Base-by-base conservation (phyloP, 2,329 filamentous ascomycete genomes). In the Sporothrix brunneoviolacea region DNA sequence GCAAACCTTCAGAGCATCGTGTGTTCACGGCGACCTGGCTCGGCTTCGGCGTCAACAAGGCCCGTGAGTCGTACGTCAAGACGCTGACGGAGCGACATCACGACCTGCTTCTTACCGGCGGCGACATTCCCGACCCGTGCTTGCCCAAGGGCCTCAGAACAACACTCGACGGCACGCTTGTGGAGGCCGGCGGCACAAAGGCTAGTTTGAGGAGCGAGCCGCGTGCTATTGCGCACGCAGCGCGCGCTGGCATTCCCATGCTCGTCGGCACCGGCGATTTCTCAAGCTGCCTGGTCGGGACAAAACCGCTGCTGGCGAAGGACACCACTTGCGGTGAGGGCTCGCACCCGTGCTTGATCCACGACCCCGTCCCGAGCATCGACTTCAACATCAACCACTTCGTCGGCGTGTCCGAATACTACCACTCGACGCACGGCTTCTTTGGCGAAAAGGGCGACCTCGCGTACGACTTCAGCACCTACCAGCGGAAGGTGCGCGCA, bases 341-440 rank as follows among this genome's bases (percentile, higher is more conserved):
- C 4, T 86, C 95, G 61, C 70, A 84, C 22, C 93, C 94, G 0
- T 98, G 93, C 66, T 72, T 98, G 30, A 74, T 98, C 35, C 88
- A 96, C 59, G 91, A 93, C 1, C 90, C 97, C 63, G 90, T 93
- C 1, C 93, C 93, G 1, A 88, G 89, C 4, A 96, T 98, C 57
- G 93, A 98, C 64, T 98, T 97, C 62, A 85, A 93, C 55, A 84
- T 97, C 32, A 98, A 98, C 61, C 94, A 96, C 65, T 98, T 98
- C 61, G 84, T 98, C 24, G 93, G 93, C 10, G 91, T 98, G 4
- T 97, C 91, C 1, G 93, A 98, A 64, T 98, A 95, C 68, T 98
- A 93, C 91, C 93, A 98, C 66, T 95, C 91, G 0, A 98, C 93
- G 0, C 93, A 98, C 60, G 90, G 93, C 49, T 84, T 97, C 2